phyloP scores from a whole-genome alignment of 176 grass and related monocot species.

The Musa acuminata region DNA sequence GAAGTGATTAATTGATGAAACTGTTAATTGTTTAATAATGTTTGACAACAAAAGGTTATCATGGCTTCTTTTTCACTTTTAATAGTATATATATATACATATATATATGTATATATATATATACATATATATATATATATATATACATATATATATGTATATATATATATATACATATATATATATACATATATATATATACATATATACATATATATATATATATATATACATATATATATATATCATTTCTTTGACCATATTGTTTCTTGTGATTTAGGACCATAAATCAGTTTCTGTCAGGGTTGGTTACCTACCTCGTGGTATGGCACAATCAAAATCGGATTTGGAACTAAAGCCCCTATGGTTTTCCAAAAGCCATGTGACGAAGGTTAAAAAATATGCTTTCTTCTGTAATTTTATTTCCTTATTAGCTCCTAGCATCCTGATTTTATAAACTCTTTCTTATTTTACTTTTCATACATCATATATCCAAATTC shows the following conservation, averaged over 20 bases:
- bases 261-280: slow-evolving; percentile 2
- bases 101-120: too few species aligned
- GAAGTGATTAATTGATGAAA: too few species aligned
- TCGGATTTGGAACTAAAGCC: slow-evolving; percentile 86
- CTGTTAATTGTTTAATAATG: too few species aligned
- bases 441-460: slow-evolving; percentile 14
- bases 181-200: too few species aligned
- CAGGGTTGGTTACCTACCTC: slow-evolving; percentile 64
- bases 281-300: background rate
- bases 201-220: background rate
- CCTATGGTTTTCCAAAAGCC: slow-evolving; percentile 50
- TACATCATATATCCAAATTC: background rate
- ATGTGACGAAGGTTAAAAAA: slow-evolving; percentile 36
- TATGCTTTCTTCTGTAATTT: slow-evolving; percentile 16
- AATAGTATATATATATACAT: background rate
- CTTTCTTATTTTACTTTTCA: background rate
- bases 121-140: too few species aligned
- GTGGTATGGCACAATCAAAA: slow-evolving; percentile 53
- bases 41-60: too few species aligned
- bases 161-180: too few species aligned
- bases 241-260: background rate
- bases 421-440: slow-evolving; percentile 18
- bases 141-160: too few species aligned
- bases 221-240: too few species aligned
- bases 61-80: too few species aligned